These are phyloP conservation scores for Anthostomella pinea DNA, from an alignment of 2,329 filamentous ascomycete species.

Conservation along the genomic window DNA sequence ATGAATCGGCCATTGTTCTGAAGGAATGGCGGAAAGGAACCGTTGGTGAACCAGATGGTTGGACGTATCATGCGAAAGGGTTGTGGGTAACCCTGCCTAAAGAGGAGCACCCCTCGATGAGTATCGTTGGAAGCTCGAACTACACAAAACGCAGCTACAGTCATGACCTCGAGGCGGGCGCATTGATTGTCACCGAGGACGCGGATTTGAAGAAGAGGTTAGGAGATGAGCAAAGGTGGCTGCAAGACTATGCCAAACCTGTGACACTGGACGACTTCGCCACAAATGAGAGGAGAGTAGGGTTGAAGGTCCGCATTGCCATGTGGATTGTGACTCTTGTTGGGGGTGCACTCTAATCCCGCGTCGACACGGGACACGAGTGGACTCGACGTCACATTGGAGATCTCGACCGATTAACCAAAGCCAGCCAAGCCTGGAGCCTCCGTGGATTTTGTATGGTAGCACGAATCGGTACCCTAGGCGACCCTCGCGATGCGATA, in stretches of 20 bases:
- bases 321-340: slow-evolving; percentile 92
- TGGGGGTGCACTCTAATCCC: slow-evolving; percentile 73
- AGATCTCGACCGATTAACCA: slow-evolving; percentile 6
- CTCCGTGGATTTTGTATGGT: slow-evolving; percentile 5
- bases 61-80: slow-evolving; percentile 98
- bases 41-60: slow-evolving; percentile 76
- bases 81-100: slow-evolving; percentile 79
- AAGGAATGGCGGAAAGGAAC: slow-evolving; percentile 87
- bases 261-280: slow-evolving; percentile 78
- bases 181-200: slow-evolving; percentile 79
- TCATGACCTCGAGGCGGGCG: slow-evolving; percentile 86
- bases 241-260: slow-evolving; percentile 69
- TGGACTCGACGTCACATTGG: neutral
- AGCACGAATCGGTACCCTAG: slow-evolving; percentile 1
- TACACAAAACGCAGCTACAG: slow-evolving; percentile 94
- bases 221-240: slow-evolving; percentile 75
- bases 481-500: slow-evolving; percentile 2
- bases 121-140: slow-evolving; percentile 86
- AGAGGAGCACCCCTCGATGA: slow-evolving; percentile 68
- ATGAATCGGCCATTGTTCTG: slow-evolving; percentile 61
- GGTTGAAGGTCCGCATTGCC: slow-evolving; percentile 77
- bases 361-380: neutral
- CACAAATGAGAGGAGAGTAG: slow-evolving; percentile 76
- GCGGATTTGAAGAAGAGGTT: slow-evolving; percentile 67
- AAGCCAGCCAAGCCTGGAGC: neutral